Base-by-base conservation (phyloP, 2,329 filamentous ascomycete genomes). In the Fusarium stilboides region DNA sequence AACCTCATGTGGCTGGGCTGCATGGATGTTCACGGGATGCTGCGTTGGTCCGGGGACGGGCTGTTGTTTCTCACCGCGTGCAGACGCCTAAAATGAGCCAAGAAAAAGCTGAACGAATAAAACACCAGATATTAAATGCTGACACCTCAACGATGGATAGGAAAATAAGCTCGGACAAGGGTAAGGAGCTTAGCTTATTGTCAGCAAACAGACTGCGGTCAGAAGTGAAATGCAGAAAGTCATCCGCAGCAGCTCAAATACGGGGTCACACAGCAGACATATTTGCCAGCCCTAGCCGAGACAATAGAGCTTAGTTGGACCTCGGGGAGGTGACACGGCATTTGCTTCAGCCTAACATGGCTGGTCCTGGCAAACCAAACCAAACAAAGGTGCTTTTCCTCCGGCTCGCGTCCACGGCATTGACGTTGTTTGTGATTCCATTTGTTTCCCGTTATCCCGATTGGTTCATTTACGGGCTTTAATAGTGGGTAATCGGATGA, bases 401-500 rank as follows among this genome's bases (percentile, higher is more conserved):
- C 55, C 54, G 60, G 44, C 19, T 46, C 62, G 46, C 33, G n/a
- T 31, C 19, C 36, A 59, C 62, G 62, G 62, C 62, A 65, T 44
- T 65, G 62, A 49, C 45, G 22, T n/a, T 39, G 42, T 54, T 24
- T 37, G n/a, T 36, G 43, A 42, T 43, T 53, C 33, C 50, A 59
- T 59, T 56, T 55, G 66, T 64, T 53, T 68, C 45, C 59, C 34
- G 28, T 54, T 36, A 31, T 50, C 42, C 66, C 62, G 63, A 68
- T 70, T 69, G 67, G 67, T 19, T 19, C 40, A 7, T 2, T 26
- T 36, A 31, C 28, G 42, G 13, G 22, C 37, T 31, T 33, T 15
- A 10, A 17, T 22, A 46, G 66, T 69, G 67, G 66, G 52, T 57
- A 51, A 44, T 59, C 67, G 64, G 67, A 46, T 49, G 42, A 59